Evolutionary conservation across 345 rosid genomes (phyloP), one percentile per base, ranked within the genome.

Genomic region (Excoecaria agallocha): DNA sequence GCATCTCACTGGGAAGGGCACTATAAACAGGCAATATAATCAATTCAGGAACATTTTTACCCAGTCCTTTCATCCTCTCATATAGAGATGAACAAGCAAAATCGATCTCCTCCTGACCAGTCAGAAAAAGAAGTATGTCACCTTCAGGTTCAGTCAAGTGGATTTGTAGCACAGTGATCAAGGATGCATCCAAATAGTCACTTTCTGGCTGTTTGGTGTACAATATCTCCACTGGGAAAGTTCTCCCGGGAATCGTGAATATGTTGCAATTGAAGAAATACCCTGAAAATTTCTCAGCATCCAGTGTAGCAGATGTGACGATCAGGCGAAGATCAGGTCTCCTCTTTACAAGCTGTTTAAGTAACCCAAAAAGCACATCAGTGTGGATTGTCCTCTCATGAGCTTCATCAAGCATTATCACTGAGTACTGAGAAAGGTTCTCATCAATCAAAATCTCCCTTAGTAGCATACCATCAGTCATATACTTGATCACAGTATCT

Each of bases 1-100:
- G 97, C 95, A 92, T 90, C 77, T 90, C 93, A 82, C 95, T 92
- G 50, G 93, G 97, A 68, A 90, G 91, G 48, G 93, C 95, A 86
- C 96, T 86, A 78, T 90, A 92, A 70, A 90, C 96, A 51, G 97
- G 97, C 56, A 90, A 82, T 22, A 92, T 89, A 68, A 92, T 92
- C 68, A 92, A 83, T 78, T 92, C 92, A 2, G 93, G 93, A 60
- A 89, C 96, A 71, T 86, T 85, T 77, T 84, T 86, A 51, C 93
- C 93, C 37, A 89, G 79, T 41, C 90, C 90, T 82, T 92, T 89
- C 95, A 90, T 90, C 74, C 95, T 85, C 74, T 90, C 97, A 79
- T 86, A 90, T 22, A 92, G 87, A 77, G 91, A 92, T 64, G 86
- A 89, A 69, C 97, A 90, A 2, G 97, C 95, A 85, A 89, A 89